Evolutionary conservation across 208 protist genomes (phyloP), one percentile per base, ranked within the genome.

Genomic region (Herpetomonas samuelpessoai): DNA sequence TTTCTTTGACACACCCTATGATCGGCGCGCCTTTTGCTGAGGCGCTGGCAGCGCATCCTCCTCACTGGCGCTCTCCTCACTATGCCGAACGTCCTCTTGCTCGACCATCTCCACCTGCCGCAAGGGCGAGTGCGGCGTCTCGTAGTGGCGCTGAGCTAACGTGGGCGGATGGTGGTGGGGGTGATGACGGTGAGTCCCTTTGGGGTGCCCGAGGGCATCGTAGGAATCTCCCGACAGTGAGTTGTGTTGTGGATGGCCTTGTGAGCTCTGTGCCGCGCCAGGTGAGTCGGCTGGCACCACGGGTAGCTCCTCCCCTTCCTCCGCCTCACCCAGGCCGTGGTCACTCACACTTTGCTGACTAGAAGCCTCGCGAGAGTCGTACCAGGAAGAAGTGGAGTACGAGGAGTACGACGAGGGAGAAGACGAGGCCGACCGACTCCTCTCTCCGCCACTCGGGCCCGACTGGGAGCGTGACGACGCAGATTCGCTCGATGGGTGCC

Each of bases 311-410:
- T 22, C 25, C 12, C 19, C 22, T 28, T 49, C 48, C 0, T 55
- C 38, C 3, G 35, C 1, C 53, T 57, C 57, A 26, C 61, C 55
- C 6, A 0, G 57, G 30, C 60, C 12, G 41, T 48, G 57, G 55
- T 67, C 2, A 29, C 59, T 22, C 67, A 53, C 7, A 66, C 62
- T 9, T 65, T 50, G 35, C 46, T 72, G 60, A 14, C 56, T 64
- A 0, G 70, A 73, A 25, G 57, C 68, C 18, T 68, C 60, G 19
- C 65, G 64, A 2, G 65, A 71, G 49, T 77, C 22, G 22, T 2
- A 18, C 25, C 1, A 0, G 38, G 30, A 1, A 0, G 18, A 35
- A 2, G 21, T 24, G 44, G 44, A 48, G 4, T 6, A 3, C 16
- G 44, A 48, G 44, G 44, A 22, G 16, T 10, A 48, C 16, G 16